phyloP scores from a whole-genome alignment of 345 rosid genomes.

The Eucalyptus pauciflora region DNA sequence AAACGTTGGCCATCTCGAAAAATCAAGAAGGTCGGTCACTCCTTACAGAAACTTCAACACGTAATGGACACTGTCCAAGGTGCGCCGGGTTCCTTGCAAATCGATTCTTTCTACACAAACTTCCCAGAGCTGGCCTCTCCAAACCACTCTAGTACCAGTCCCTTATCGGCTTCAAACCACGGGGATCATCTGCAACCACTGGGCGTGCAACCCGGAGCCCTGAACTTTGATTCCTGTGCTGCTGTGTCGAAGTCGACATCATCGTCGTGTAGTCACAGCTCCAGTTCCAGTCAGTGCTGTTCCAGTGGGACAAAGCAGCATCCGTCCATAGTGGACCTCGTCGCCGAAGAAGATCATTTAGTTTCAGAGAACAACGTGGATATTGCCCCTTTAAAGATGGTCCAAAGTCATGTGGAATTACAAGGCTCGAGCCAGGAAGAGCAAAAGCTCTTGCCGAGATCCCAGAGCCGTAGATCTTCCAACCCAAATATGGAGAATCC shows the following conservation, averaged over 20 bases:
- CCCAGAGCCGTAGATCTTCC: slow-evolving; percentile 28
- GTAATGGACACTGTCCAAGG: slow-evolving; percentile 81
- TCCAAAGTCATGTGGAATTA: slow-evolving; percentile 33
- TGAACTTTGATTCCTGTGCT: neutral
- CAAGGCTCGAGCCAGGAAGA: slow-evolving; percentile 30
- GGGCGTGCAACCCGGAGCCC: slow-evolving; percentile 11
- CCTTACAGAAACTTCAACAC: slow-evolving; percentile 67
- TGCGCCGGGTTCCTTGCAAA: slow-evolving; percentile 52
- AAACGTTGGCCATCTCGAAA: slow-evolving; percentile 94
- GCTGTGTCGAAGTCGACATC: slow-evolving; percentile 49
- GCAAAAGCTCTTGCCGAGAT: slow-evolving; percentile 20
- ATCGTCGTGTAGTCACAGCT: slow-evolving; percentile 58
- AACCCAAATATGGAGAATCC: slow-evolving; percentile 11
- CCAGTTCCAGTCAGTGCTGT: slow-evolving; percentile 64
- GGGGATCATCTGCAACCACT: slow-evolving; percentile 8
- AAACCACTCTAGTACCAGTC: slow-evolving; percentile 14
- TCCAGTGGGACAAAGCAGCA: slow-evolving; percentile 49
- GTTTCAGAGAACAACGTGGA: slow-evolving; percentile 9
- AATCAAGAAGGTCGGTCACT: slow-evolving; percentile 89
- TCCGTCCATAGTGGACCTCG: slow-evolving; percentile 8
- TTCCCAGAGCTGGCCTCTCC: slow-evolving; percentile 64
- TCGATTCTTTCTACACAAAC: slow-evolving; percentile 52
- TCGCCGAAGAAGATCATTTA: slow-evolving; percentile 6
- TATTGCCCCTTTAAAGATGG: slow-evolving; percentile 13
- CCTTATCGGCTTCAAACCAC: slow-evolving; percentile 4